phyloP scores from a whole-genome alignment of 192 early-diverging fungal genomes.

The Coemansia pectinata region DNA sequence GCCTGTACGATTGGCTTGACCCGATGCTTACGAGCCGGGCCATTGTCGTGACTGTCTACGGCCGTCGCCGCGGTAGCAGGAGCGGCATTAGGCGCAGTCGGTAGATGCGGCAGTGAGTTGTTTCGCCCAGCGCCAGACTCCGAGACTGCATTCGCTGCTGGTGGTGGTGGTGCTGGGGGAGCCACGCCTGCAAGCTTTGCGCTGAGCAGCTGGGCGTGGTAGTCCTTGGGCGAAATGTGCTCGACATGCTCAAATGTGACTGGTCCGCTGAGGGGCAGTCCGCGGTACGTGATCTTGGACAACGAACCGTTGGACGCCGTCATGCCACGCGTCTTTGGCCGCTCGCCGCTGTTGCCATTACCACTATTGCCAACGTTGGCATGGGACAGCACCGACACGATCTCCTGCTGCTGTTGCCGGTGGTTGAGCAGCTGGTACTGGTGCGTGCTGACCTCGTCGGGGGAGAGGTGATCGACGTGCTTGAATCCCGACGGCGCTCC shows the following conservation, averaged over 20 bases:
- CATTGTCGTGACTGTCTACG: not conserved
- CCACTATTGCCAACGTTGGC: not conserved
- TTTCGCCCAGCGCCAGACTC: not conserved
- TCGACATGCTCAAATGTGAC: slow-evolving; percentile 52
- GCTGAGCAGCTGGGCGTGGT: slow-evolving; percentile 31
- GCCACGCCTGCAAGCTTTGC: not conserved
- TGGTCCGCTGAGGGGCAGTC: slow-evolving; percentile 48
- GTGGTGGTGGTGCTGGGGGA: not conserved
- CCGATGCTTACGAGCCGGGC: slow-evolving; percentile 1
- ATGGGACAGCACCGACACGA: slow-evolving; percentile 44
- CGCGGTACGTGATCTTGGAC: slow-evolving; percentile 38
- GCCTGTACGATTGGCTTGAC: not conserved
- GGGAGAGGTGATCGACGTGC: slow-evolving; percentile 49
- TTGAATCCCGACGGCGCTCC: slow-evolving; percentile 41
- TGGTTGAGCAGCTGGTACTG: slow-evolving; percentile 55
- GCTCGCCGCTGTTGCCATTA: not conserved
- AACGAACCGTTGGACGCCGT: not conserved
- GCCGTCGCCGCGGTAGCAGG: not conserved
- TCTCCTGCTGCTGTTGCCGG: slow-evolving; percentile 48
- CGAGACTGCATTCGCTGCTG: not conserved
- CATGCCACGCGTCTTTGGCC: slow-evolving; percentile 12
- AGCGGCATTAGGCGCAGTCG: slow-evolving; percentile 1
- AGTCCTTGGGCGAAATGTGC: slow-evolving; percentile 48
- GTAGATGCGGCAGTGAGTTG: not conserved
- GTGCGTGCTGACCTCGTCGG: slow-evolving; percentile 41